A percentile compares a stretch with the other conserved stretches of the same genome.
phyloP scores from a whole-genome alignment of 768 basidiomycete genomes.

The Tephrocybe sp. region DNA sequence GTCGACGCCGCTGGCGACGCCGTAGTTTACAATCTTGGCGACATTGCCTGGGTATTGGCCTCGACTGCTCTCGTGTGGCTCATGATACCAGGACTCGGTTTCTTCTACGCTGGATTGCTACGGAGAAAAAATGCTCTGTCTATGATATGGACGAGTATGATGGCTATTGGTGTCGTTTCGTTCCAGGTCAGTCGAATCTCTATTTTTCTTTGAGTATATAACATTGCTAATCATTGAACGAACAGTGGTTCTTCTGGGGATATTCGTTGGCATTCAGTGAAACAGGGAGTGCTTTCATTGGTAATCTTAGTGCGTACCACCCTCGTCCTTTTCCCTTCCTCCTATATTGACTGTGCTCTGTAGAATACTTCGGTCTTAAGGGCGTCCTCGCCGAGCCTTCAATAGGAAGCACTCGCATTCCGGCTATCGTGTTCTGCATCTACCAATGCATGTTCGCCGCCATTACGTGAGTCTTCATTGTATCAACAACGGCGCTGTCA shows the following conservation, averaged over 20 bases:
- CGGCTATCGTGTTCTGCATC: constrained; percentile 74
- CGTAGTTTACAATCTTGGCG: constrained; percentile 46
- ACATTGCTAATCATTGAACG: neutral
- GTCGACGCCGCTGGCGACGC: constrained; percentile 28
- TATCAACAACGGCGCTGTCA: neutral
- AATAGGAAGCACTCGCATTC: constrained; percentile 68
- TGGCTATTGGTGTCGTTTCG: constrained; percentile 74
- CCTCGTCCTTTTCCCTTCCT: neutral
- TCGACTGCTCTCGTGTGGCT: constrained; percentile 82
- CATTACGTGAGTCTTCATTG: constrained; percentile 63
- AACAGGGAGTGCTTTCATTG: constrained; percentile 73
- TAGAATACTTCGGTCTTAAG: constrained; percentile 83
- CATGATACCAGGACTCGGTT: constrained; percentile 85
- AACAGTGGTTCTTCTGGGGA: constrained; percentile 97
- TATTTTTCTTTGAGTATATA: neutral
- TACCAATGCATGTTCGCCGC: constrained; percentile 93
- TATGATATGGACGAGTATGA: constrained; percentile 83
- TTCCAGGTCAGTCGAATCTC: constrained; percentile 65
- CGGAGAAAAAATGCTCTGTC: constrained; percentile 92
- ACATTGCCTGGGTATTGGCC: constrained; percentile 59
- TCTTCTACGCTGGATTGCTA: constrained; percentile 89
- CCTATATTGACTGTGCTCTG: neutral
- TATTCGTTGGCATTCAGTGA: constrained; percentile 91
- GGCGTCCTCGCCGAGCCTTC: constrained; percentile 76
- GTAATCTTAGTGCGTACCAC: constrained; percentile 65